Conservation (phyloP, 768 basidiomycete species). For the Tephrocybe rancida region DNA sequence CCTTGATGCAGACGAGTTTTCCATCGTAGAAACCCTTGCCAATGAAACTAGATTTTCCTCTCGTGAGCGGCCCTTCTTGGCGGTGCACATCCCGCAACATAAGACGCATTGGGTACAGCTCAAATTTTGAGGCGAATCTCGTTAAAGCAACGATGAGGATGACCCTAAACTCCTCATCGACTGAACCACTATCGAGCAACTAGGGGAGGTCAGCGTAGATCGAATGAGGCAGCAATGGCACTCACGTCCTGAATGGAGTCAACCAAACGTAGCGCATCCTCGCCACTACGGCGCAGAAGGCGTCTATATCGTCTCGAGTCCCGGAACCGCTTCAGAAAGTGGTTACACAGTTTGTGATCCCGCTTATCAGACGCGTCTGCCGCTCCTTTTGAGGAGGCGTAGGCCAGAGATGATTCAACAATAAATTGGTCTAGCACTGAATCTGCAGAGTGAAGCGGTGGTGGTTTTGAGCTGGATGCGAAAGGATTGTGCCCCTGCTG, state of each 20-base stretch:
- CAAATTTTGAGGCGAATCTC: background rate
- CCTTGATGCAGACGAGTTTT: background rate
- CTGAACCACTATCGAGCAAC: background rate
- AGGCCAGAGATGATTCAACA: background rate
- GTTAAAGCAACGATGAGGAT: background rate
- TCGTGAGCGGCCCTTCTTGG: background rate
- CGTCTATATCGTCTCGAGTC: background rate
- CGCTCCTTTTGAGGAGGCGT: background rate
- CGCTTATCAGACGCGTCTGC: background rate
- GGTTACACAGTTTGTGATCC: background rate
- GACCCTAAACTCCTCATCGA: background rate
- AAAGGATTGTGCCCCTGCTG: background rate
- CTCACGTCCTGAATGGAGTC: slow-evolving; percentile 1
- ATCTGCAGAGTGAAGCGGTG: background rate
- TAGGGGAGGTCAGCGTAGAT: background rate
- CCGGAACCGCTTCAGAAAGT: background rate
- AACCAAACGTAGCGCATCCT: background rate
- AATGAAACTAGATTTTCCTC: background rate
- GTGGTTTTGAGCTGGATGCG: background rate
- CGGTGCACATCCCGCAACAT: background rate
- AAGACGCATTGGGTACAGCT: background rate
- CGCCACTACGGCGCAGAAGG: background rate
- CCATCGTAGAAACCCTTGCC: background rate
- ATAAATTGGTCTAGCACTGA: background rate
- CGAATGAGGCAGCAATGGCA: background rate